Evolutionary conservation across 495 filamentous ascomycete genomes (phyloP).

Genomic region (Podospora fimiseda): DNA sequence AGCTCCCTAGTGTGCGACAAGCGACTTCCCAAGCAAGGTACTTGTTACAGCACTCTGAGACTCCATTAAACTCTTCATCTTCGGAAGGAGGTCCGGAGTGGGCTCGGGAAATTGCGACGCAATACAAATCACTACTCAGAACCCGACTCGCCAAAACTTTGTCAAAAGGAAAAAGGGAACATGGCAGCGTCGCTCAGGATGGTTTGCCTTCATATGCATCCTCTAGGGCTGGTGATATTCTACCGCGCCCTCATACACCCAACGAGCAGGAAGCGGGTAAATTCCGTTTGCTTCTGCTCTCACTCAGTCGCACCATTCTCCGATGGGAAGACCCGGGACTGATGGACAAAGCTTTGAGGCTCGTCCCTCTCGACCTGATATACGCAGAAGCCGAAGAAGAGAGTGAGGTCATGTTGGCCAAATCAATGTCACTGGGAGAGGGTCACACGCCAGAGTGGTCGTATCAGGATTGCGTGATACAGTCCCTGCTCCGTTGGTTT

Average conservation of each 20-base stretch:
- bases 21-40: not conserved
- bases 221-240: no score
- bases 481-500: constrained; percentile 92
- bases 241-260: constrained; percentile 66
- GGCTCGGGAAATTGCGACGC: no score
- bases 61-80: not conserved
- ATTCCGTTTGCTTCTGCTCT: constrained; percentile 76
- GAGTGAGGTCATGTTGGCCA: constrained; percentile 72
- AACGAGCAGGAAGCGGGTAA: constrained; percentile 68
- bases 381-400: constrained; percentile 94
- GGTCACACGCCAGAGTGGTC: constrained; percentile 84
- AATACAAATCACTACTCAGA: no score
- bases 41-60: not conserved
- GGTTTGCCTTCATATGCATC: no score
- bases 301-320: constrained; percentile 75
- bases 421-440: constrained; percentile 75
- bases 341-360: constrained; percentile 81
- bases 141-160: no score
- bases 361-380: constrained; percentile 84
- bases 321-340: constrained; percentile 97
- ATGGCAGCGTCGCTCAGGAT: no score
- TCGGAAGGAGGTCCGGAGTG: no score
- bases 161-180: no score
- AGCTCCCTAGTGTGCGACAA: not conserved
- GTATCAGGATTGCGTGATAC: constrained; percentile 95